A percentile compares a stretch with the other conserved stretches of the same genome.
Evolutionary conservation across 1,139 yeast genomes (phyloP).

Genomic region (Debaryomyces singareniensis): DNA sequence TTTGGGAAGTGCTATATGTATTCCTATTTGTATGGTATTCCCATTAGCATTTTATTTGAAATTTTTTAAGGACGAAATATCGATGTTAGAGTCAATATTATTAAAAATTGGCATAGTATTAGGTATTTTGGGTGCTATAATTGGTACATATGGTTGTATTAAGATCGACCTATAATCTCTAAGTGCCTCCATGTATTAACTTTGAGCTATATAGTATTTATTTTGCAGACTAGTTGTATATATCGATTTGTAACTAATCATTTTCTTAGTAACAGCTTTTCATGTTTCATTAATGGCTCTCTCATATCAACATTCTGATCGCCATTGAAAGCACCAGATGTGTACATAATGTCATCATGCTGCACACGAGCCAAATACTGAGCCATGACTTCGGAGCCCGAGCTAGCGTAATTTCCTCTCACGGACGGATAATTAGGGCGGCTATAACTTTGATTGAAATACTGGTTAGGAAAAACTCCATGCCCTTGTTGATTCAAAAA

Average conservation of each 20-base stretch:
- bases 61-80: slow-evolving; percentile 45
- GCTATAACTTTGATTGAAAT: not conserved
- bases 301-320: slow-evolving; percentile 6
- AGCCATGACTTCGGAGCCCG: slow-evolving; percentile 73
- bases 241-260: too few species aligned
- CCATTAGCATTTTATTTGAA: slow-evolving; percentile 68
- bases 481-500: too few species aligned
- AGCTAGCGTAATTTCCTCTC: slow-evolving; percentile 26
- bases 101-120: slow-evolving; percentile 42
- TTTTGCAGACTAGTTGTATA: too few species aligned
- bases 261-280: too few species aligned
- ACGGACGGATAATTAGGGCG: slow-evolving; percentile 2
- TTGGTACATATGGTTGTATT: slow-evolving; percentile 42
- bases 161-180: slow-evolving; percentile 9
- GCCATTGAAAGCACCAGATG: slow-evolving; percentile 34
- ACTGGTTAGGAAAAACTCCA: not conserved
- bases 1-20: slow-evolving; percentile 77
- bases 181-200: not conserved
- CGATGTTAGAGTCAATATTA: slow-evolving; percentile 24
- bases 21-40: slow-evolving; percentile 69
- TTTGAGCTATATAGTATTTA: too few species aligned
- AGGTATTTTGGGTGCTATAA: slow-evolving; percentile 40
- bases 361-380: slow-evolving; percentile 70
- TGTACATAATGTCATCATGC: slow-evolving; percentile 53
- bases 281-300: too few species aligned